Evolutionary conservation across 2,329 filamentous ascomycete genomes (phyloP).

Genomic region (Diaporthe batatas): DNA sequence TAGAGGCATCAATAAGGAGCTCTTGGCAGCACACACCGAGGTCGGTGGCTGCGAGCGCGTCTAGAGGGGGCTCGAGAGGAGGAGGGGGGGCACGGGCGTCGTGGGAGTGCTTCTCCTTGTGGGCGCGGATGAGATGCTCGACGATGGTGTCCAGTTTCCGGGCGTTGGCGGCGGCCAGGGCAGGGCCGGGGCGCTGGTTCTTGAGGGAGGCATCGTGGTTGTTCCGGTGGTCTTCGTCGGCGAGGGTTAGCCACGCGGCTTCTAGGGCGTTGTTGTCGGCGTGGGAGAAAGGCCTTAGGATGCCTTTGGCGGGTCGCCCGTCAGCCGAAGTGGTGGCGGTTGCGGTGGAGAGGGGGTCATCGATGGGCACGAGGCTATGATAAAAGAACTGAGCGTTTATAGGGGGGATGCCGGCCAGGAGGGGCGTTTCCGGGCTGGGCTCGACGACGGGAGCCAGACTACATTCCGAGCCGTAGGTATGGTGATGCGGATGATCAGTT

Average conservation of each 20-base stretch:
- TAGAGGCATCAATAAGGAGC: constrained; percentile 60
- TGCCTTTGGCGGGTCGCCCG: constrained; percentile 66
- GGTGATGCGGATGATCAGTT: constrained; percentile 46
- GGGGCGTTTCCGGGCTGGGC: constrained; percentile 50
- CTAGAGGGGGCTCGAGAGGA: constrained; percentile 47
- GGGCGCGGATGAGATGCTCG: constrained; percentile 58
- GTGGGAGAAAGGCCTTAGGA: constrained; percentile 81
- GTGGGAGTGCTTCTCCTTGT: constrained; percentile 61
- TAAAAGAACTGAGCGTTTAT: constrained; percentile 87
- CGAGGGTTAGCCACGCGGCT: constrained; percentile 78
- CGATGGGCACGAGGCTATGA: constrained; percentile 83
- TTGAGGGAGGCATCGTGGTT: constrained; percentile 59
- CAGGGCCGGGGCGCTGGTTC: constrained; percentile 51
- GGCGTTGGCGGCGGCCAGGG: constrained; percentile 52
- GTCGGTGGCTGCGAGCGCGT: constrained; percentile 49
- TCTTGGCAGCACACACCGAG: constrained; percentile 63
- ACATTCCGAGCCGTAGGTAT: constrained; percentile 73
- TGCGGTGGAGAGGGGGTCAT: constrained; percentile 83
- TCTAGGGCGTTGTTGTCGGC: constrained; percentile 86
- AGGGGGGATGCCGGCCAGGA: constrained; percentile 66
- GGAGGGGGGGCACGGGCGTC: constrained; percentile 49
- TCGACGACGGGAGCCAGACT: constrained; percentile 63
- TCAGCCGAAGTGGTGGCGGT: constrained; percentile 65
- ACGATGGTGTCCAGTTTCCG: constrained; percentile 57
- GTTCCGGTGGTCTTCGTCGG: constrained; percentile 60